A percentile compares a stretch with the other conserved stretches of the same genome.
These are phyloP conservation scores for Leccinum idahoense DNA, from an alignment of 1,284 basidiomycete genomes.

Conservation along the genomic window DNA sequence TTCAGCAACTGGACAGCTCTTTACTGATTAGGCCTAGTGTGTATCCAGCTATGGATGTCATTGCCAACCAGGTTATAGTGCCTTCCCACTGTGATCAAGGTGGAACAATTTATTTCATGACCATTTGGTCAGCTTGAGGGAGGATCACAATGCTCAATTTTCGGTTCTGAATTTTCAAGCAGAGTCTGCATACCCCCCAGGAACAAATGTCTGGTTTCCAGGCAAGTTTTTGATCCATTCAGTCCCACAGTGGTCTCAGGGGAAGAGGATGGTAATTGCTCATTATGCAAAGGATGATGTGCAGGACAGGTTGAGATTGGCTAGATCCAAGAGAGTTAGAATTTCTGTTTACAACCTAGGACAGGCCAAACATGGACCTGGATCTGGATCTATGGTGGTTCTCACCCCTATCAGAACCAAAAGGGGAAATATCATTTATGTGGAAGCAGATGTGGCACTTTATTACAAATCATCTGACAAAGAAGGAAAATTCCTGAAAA, in stretches of 20 bases:
- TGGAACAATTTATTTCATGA: neutral
- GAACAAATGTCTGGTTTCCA: neutral
- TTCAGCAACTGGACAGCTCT: neutral
- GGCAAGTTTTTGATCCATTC: neutral
- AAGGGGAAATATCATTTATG: neutral
- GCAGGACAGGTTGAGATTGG: neutral
- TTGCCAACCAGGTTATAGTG: neutral
- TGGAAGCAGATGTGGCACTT: neutral
- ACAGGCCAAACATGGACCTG: neutral
- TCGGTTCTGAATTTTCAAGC: neutral
- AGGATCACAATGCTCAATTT: neutral
- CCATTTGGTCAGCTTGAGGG: neutral
- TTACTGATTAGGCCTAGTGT: neutral
- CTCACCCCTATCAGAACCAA: neutral
- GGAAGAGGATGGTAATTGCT: neutral
- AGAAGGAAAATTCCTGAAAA: neutral
- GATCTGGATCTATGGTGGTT: neutral
- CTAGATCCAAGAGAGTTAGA: neutral
- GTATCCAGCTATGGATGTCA: neutral
- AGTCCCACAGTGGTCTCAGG: neutral
- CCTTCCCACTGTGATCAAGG: neutral
- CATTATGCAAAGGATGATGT: neutral
- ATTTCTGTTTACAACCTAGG: neutral
- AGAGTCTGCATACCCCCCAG: neutral
- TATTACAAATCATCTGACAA: constrained; percentile 1